These are phyloP conservation scores for Sanghuangporus sanghuang DNA, from an alignment of 1,284 basidiomycete species.

Conservation along the genomic window DNA sequence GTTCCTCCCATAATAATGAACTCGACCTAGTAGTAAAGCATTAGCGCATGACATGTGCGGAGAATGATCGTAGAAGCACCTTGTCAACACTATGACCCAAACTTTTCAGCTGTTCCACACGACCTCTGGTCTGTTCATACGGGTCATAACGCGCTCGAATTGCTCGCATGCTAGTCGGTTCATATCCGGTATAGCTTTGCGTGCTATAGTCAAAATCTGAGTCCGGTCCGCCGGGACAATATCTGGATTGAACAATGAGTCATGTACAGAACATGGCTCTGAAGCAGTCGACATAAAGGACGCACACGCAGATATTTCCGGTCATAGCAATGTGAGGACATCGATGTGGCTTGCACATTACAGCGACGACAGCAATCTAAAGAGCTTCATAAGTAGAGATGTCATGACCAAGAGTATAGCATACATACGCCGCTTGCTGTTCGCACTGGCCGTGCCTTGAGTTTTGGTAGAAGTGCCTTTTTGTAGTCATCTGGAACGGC, in stretches of 20 bases:
- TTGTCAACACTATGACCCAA: slow-evolving; percentile 98
- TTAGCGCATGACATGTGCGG: not conserved
- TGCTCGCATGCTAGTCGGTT: slow-evolving; percentile 98
- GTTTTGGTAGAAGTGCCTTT: slow-evolving; percentile 83
- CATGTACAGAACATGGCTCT: not conserved
- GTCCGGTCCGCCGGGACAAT: slow-evolving; percentile 98
- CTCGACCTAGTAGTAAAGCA: slow-evolving; percentile 63
- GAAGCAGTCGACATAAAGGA: slow-evolving; percentile 14
- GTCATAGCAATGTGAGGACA: slow-evolving; percentile 99
- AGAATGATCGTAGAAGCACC: slow-evolving; percentile 36
- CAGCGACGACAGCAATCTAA: slow-evolving; percentile 96
- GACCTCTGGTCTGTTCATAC: slow-evolving; percentile 93
- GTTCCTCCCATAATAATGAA: slow-evolving; percentile 99
- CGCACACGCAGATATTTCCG: slow-evolving; percentile 98
- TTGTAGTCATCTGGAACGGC: slow-evolving; percentile 98
- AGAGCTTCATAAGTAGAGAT: not conserved
- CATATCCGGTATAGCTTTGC: slow-evolving; percentile 96
- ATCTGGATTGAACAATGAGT: slow-evolving; percentile 42
- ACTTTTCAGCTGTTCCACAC: slow-evolving; percentile 93
- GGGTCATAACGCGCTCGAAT: slow-evolving; percentile 98
- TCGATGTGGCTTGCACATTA: slow-evolving; percentile 99
- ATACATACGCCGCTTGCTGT: slow-evolving; percentile 89
- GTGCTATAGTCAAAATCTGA: slow-evolving; percentile 99
- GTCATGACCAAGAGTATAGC: not conserved
- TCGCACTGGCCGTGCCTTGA: slow-evolving; percentile 92